Conservation (phyloP, 129 eudicot species). For the Ambrosia artemisiifolia region DNA sequence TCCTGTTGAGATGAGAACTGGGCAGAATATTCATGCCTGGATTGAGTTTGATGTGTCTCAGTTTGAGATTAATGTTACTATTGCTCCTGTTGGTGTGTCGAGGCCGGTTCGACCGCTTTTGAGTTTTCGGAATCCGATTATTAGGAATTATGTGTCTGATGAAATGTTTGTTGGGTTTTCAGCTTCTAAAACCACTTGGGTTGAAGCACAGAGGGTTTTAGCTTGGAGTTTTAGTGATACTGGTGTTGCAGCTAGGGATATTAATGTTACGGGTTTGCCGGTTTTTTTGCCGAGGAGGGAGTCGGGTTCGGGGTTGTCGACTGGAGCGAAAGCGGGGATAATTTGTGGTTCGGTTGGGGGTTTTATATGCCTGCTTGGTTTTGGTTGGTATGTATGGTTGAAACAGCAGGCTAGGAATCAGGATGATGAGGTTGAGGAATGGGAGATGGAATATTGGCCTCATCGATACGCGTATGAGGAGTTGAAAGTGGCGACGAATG, state of each 20-base stretch:
- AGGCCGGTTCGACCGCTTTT: constrained; percentile 46
- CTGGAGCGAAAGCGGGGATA: constrained; percentile 48
- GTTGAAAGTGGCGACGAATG: constrained; percentile 48
- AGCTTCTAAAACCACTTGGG: constrained; percentile 52
- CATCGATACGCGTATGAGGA: constrained; percentile 68
- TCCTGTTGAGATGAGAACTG: constrained; percentile 50
- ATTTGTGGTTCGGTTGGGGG: constrained; percentile 34
- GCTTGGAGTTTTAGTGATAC: constrained; percentile 82
- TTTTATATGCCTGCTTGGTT: constrained; percentile 15
- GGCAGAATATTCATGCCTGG: constrained; percentile 72
- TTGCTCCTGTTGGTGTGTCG: constrained; percentile 57
- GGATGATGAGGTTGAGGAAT: constrained; percentile 63
- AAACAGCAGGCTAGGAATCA: background rate
- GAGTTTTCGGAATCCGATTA: constrained; percentile 20
- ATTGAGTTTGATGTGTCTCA: constrained; percentile 56
- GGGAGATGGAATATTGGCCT: constrained; percentile 90
- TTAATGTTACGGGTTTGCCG: constrained; percentile 49
- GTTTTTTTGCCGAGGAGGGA: constrained; percentile 21
- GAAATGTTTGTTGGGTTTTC: constrained; percentile 76
- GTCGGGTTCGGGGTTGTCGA: constrained; percentile 30
- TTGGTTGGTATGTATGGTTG: constrained; percentile 49
- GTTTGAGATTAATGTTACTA: constrained; percentile 55
- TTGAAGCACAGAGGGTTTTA: constrained; percentile 59
- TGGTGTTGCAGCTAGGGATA: constrained; percentile 45
- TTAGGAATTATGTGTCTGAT: constrained; percentile 34